Conservation (phyloP, 2,329 filamentous ascomycete genomes). For the Ceratocystis variospora region DNA sequence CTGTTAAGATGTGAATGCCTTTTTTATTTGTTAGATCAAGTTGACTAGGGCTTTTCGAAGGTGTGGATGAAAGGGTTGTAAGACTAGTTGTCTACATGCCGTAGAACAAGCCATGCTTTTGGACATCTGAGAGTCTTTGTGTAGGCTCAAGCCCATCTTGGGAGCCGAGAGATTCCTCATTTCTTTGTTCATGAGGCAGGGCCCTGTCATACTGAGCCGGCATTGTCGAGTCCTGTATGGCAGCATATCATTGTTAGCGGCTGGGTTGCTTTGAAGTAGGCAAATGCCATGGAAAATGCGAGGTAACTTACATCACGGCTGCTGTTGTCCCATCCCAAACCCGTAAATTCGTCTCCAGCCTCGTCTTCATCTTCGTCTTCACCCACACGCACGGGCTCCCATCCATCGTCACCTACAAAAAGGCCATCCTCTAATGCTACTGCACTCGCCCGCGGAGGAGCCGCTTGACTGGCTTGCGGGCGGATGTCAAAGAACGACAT, state of each 20-base stretch:
- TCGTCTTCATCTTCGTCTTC: constrained; percentile 46
- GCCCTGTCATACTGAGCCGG: not conserved
- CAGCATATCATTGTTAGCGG: not conserved
- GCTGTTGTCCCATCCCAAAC: constrained; percentile 61
- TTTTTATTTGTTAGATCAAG: not conserved
- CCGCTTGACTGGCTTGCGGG: constrained; percentile 35
- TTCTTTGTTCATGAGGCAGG: not conserved
- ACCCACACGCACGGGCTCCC: constrained; percentile 50
- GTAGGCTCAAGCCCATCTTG: constrained; percentile 47
- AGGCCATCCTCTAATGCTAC: constrained; percentile 47
- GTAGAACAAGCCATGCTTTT: constrained; percentile 32
- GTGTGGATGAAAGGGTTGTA: too few species aligned
- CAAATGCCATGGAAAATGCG: not conserved
- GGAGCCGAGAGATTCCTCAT: not conserved
- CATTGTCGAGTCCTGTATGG: not conserved
- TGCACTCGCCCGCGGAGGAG: constrained; percentile 39
- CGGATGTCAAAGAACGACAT: constrained; percentile 31
- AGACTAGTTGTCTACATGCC: constrained; percentile 4
- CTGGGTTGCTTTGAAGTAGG: not conserved
- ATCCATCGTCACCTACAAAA: constrained; percentile 63
- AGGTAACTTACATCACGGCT: constrained; percentile 41
- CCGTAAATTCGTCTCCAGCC: constrained; percentile 50
- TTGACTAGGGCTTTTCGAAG: not conserved
- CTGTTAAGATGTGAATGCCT: constrained; percentile 9
- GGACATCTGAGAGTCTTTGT: constrained; percentile 57